Evolutionary conservation across 805 yeast genomes (phyloP).

Genomic region (Candida silvicultrix): DNA sequence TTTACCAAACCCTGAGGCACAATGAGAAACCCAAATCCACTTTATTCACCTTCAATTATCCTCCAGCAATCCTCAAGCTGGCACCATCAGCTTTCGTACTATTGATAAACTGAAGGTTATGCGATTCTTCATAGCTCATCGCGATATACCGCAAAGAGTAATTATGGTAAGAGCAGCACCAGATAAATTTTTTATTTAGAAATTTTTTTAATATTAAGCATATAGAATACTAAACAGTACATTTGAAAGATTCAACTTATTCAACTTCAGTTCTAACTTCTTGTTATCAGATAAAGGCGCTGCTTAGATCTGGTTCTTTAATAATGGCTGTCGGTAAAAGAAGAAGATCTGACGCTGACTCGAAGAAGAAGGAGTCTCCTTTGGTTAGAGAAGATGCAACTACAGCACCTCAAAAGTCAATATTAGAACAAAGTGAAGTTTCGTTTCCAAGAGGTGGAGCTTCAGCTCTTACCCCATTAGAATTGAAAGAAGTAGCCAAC

Average conservation of each 20-base stretch:
- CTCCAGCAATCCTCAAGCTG: no score
- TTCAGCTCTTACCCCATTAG: slow-evolving; percentile 79
- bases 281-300: no score
- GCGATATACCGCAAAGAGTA: slow-evolving; percentile 11
- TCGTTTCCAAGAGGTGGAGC: slow-evolving; percentile 96
- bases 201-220: neutral
- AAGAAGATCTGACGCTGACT: slow-evolving; percentile 39
- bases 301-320: neutral
- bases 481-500: slow-evolving; percentile 85
- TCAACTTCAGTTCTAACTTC: no score
- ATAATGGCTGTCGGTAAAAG: slow-evolving; percentile 32
- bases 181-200: slow-evolving; percentile 4
- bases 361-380: slow-evolving; percentile 31
- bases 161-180: slow-evolving; percentile 13
- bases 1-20: no score
- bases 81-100: no score
- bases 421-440: slow-evolving; percentile 30
- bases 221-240: neutral
- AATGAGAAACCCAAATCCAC: no score
- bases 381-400: slow-evolving; percentile 34
- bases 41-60: no score
- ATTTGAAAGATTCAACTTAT: neutral
- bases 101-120: no score
- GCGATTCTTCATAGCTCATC: slow-evolving; percentile 12
- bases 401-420: slow-evolving; percentile 28